Conservation (phyloP, 2,329 filamentous ascomycete genomes). For the Pezizomycotina sp. region DNA sequence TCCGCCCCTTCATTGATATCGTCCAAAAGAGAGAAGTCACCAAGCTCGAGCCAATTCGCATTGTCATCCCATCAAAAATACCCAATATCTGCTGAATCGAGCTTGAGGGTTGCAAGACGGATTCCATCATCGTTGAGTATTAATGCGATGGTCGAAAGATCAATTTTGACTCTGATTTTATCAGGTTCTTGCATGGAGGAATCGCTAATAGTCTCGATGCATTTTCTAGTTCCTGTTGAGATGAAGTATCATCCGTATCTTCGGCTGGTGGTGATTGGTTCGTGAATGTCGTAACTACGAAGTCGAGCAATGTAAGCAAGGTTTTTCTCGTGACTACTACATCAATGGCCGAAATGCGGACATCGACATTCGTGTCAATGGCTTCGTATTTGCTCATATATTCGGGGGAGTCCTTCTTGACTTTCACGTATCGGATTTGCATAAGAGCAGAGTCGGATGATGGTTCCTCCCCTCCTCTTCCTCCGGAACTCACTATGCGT, state of each 20-base stretch:
- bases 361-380: constrained; percentile 81
- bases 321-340: constrained; percentile 87
- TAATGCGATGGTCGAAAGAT: constrained; percentile 80
- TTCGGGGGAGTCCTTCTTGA: constrained; percentile 81
- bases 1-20: constrained; percentile 85
- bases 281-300: constrained; percentile 82
- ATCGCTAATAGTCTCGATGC: constrained; percentile 29
- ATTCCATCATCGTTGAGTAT: constrained; percentile 97
- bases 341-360: constrained; percentile 88
- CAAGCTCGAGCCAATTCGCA: constrained; percentile 79
- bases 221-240: constrained; percentile 8
- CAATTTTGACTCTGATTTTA: constrained; percentile 83
- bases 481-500: constrained; percentile 89
- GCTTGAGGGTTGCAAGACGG: constrained; percentile 73
- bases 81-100: constrained; percentile 80
- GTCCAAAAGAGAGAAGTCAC: constrained; percentile 75
- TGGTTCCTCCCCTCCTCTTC: no score
- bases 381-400: constrained; percentile 85
- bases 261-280: constrained; percentile 43
- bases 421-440: constrained; percentile 71
- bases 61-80: constrained; percentile 72
- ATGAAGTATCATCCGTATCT: no score
- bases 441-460: constrained; percentile 50
- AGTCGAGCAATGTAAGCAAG: constrained; percentile 79
- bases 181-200: constrained; percentile 36